phyloP scores from a whole-genome alignment of 2,329 filamentous ascomycete genomes.

The Xylaria sp. region DNA sequence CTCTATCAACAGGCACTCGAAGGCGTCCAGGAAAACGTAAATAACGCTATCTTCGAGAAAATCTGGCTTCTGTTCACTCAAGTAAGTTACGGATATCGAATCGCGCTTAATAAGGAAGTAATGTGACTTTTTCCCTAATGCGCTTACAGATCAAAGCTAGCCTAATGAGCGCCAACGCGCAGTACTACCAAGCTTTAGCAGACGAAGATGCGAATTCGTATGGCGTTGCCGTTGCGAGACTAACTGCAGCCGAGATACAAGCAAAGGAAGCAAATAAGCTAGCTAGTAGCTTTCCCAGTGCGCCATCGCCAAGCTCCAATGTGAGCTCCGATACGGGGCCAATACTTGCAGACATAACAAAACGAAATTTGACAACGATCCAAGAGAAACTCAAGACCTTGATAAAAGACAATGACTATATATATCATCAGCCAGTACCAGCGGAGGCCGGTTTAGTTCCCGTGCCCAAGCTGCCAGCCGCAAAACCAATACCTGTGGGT shows the following conservation, averaged over 20 bases:
- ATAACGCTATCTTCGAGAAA: constrained; percentile 90
- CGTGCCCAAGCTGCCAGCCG: constrained; percentile 89
- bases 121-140: constrained; percentile 25
- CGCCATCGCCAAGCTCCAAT: constrained; percentile 81
- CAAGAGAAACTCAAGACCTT: constrained; percentile 80
- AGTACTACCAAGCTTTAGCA: constrained; percentile 90
- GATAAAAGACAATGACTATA: constrained; percentile 94
- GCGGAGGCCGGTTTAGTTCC: constrained; percentile 80
- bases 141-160: constrained; percentile 71
- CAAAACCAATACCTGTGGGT: constrained; percentile 95
- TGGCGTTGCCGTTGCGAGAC: constrained; percentile 80
- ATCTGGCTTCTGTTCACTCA: constrained; percentile 86
- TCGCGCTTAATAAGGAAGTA: background rate
- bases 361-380: constrained; percentile 78
- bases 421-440: constrained; percentile 93
- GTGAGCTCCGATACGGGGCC: constrained; percentile 78
- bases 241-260: constrained; percentile 79
- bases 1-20: constrained; percentile 88
- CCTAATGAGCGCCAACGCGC: constrained; percentile 82
- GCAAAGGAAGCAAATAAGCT: constrained; percentile 79
- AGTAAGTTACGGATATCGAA: constrained; percentile 53
- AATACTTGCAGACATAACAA: constrained; percentile 79
- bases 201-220: constrained; percentile 90
- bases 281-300: constrained; percentile 80
- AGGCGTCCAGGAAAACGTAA: constrained; percentile 90